Base-by-base conservation (phyloP, 2,329 filamentous ascomycete species). In the Stachybotrys echinatus region DNA sequence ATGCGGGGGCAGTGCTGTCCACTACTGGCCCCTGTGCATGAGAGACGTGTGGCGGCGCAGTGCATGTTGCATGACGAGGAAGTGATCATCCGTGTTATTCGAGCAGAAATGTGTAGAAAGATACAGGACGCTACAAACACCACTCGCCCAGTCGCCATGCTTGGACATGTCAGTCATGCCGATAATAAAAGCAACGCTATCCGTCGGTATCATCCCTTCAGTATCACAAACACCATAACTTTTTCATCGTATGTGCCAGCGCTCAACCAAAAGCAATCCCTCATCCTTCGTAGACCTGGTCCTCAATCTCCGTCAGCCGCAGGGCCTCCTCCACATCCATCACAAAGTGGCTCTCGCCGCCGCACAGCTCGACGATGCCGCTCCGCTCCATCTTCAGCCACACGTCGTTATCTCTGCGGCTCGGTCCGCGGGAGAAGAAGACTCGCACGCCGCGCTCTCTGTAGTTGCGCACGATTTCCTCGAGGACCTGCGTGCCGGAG, bases 401-500 rank as follows among this genome's bases (percentile, higher is more conserved):
- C 0, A 95, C 86, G 3, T 77, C 70, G 50, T 76, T 73, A 12
- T 67, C 64, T 1, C 66, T 70, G 22, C 67, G 66, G 1, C 67
- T 69, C 0, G 81, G 79, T 1, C 76, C 75, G 10, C 83, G 71
- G 23, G 79, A 82, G 63, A 92, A 92, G 64, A 88, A 92, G 8
- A 94, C 87, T 2, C 82, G 74, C 2, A 92, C 90, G 1, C 87
- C 88, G 5, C 86, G 76, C 31, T 87, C 79, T n/a, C 85, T 75
- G 65, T 97, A 97, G 23, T 75, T 79, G 45, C 83, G 75, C 17
- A 99, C 89, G 57, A 97, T 97, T 69, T 97, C 94, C 44, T 83
- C 80, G 3, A 99, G 75, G 1, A 97, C 92, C 69, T 97, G 94
- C 0, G 89, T 88, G 1, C 92, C 94, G 0, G 91, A 95, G 6